A percentile compares a stretch with the other conserved stretches of the same genome.
Conservation (phyloP, 140 eudicot genomes). For the Bidens hawaiensis region DNA sequence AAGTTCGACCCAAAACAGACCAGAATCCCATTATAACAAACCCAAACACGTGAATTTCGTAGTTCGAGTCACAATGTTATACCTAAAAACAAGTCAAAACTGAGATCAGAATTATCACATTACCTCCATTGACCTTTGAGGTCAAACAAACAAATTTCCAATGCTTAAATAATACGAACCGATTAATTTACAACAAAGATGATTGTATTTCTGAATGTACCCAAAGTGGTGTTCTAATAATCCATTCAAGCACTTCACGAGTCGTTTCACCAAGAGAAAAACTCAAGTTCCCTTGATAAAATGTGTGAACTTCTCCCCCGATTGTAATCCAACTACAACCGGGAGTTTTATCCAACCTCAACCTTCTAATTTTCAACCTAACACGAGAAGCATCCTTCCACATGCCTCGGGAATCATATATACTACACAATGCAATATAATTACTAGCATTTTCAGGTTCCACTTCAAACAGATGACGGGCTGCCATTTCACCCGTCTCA, state of each 20-base stretch:
- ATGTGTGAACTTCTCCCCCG: slow-evolving; percentile 24
- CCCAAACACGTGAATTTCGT: no score
- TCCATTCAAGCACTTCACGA: slow-evolving; percentile 20
- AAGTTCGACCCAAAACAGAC: no score
- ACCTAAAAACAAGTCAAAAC: not conserved
- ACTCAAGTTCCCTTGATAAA: slow-evolving; percentile 28
- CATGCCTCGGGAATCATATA: slow-evolving; percentile 33
- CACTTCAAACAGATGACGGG: slow-evolving; percentile 17
- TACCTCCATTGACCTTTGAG: not conserved
- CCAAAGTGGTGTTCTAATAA: slow-evolving; percentile 17
- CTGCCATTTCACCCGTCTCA: slow-evolving; percentile 28
- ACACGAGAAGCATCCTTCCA: slow-evolving; percentile 31
- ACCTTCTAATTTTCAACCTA: slow-evolving; percentile 21
- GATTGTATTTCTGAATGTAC: slow-evolving; percentile 12
- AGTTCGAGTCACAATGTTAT: not conserved
- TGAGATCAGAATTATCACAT: not conserved
- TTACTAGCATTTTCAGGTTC: slow-evolving; percentile 26
- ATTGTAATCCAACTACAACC: slow-evolving; percentile 38
- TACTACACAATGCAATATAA: slow-evolving; percentile 17
- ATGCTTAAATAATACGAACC: not conserved
- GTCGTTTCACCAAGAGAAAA: slow-evolving; percentile 4
- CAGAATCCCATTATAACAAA: no score
- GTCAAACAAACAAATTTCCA: not conserved
- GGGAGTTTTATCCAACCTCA: slow-evolving; percentile 31
- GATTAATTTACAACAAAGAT: not conserved